These are phyloP conservation scores for Protomyces pachydermus DNA, from an alignment of 1,139 yeast species.

Conservation along the genomic window DNA sequence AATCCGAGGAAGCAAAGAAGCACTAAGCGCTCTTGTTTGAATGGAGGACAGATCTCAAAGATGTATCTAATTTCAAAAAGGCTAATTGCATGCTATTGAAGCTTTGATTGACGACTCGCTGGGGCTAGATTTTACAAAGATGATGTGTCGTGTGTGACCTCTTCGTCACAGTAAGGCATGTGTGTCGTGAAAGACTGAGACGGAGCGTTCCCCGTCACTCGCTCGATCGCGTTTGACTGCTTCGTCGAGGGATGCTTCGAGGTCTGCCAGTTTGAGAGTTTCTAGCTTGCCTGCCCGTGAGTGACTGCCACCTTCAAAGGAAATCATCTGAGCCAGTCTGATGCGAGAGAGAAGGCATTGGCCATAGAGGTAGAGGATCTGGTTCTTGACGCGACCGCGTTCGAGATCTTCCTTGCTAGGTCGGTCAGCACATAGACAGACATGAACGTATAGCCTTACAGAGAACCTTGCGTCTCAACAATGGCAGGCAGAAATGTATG, in stretches of 20 bases:
- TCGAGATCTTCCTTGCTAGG: neutral
- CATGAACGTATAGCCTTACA: neutral
- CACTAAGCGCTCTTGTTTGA: neutral
- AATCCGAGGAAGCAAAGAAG: constrained; percentile 16
- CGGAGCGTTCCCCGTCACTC: neutral
- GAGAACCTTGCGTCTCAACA: neutral
- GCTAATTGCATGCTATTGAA: no score
- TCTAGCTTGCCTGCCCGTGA: neutral
- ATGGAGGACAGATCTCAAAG: neutral
- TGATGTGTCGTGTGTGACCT: no score
- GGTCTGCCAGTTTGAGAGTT: neutral
- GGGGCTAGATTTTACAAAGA: no score
- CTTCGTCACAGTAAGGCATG: neutral
- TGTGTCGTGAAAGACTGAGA: neutral
- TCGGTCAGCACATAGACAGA: no score
- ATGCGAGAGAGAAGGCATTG: neutral
- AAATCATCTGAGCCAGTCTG: neutral
- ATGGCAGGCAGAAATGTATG: neutral
- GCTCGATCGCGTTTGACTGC: neutral
- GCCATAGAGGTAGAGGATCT: neutral
- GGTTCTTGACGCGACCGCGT: neutral
- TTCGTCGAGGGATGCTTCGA: neutral
- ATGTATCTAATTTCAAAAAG: no score
- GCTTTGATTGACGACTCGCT: no score
- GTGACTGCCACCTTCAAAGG: neutral